These are phyloP conservation scores for Austroboletus rostrupii DNA, from an alignment of 1,284 basidiomycete genomes.

Conservation along the genomic window DNA sequence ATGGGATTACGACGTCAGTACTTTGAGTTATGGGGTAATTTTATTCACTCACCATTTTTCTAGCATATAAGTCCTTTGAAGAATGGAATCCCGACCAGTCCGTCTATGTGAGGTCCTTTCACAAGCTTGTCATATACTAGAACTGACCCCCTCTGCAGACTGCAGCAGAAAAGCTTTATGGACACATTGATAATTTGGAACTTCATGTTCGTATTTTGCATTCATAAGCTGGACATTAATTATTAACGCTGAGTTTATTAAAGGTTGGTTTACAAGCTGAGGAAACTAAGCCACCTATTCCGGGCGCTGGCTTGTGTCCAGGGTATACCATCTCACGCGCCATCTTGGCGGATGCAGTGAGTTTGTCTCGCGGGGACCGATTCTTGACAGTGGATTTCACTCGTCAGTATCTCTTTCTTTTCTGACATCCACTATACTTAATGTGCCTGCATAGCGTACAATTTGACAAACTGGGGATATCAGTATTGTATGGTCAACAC, in stretches of 20 bases:
- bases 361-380: constrained; percentile 69
- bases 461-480: constrained; percentile 76
- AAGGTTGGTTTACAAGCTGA: constrained; percentile 76
- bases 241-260: neutral
- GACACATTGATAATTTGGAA: constrained; percentile 73
- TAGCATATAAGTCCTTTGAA: constrained; percentile 59
- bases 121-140: constrained; percentile 2
- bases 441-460: constrained; percentile 45
- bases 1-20: constrained; percentile 45
- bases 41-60: neutral
- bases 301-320: constrained; percentile 82
- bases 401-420: constrained; percentile 35
- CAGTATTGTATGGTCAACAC: constrained; percentile 62
- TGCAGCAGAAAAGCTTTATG: constrained; percentile 67
- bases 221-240: neutral
- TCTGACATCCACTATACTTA: neutral
- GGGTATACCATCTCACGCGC: constrained; percentile 84
- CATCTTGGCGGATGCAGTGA: constrained; percentile 80
- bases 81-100: constrained; percentile 76
- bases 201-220: constrained; percentile 48
- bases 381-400: constrained; percentile 79
- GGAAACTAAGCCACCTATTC: constrained; percentile 62
- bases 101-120: constrained; percentile 47
- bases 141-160: constrained; percentile 33
- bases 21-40: too few species aligned